phyloP scores from a whole-genome alignment of 164 flowering plant genomes.

The Akebia trifoliata region DNA sequence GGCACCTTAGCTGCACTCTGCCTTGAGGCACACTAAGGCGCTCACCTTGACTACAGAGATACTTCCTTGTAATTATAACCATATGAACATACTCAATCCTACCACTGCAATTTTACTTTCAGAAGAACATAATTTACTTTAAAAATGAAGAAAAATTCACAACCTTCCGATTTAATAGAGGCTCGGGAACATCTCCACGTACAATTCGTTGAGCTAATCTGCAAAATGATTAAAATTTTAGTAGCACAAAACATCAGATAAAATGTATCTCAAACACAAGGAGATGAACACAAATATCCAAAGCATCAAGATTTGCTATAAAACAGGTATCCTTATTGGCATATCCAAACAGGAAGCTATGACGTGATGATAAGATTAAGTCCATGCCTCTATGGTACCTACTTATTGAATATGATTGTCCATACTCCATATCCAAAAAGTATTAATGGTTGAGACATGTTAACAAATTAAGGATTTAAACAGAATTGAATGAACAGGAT shows the following conservation, averaged over 20 bases:
- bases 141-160: background rate
- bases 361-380: background rate
- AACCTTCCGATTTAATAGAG: constrained; percentile 82
- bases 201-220: constrained; percentile 94
- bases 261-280: background rate
- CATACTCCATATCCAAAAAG: no score
- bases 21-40: no score
- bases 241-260: background rate
- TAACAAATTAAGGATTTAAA: no score
- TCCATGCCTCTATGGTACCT: no score
- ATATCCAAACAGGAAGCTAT: background rate
- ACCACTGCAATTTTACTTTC: background rate
- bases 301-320: background rate
- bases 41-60: no score
- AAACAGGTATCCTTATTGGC: background rate
- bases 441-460: no score
- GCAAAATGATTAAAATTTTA: constrained; percentile 21
- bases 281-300: background rate
- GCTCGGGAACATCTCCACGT: constrained; percentile 96
- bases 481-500: no score
- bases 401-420: no score
- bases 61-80: no score
- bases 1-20: no score
- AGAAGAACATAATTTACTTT: background rate
- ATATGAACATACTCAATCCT: background rate